These are phyloP conservation scores for Vitellaria paradoxa DNA, from an alignment of 179 eudicot species.

Conservation along the genomic window DNA sequence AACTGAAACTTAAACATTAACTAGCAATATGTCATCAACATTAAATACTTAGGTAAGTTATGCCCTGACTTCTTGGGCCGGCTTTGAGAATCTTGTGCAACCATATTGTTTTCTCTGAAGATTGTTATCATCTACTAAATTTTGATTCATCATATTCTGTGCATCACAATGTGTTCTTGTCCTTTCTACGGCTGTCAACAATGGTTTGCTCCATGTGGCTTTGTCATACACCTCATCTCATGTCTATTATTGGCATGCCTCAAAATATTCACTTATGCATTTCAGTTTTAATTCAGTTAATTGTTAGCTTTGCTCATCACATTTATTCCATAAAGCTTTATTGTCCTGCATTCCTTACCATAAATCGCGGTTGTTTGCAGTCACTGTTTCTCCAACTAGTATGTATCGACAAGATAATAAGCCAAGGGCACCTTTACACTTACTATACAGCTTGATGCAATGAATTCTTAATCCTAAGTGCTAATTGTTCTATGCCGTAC, in stretches of 20 bases:
- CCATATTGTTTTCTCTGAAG: slow-evolving; percentile 4
- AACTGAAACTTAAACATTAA: not conserved
- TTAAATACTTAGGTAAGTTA: not conserved
- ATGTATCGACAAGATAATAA: not conserved
- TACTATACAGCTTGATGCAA: not conserved
- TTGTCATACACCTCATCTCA: slow-evolving; percentile 2
- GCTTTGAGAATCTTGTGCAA: not conserved
- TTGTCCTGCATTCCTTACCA: not conserved
- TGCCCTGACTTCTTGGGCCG: not conserved
- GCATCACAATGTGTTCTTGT: not conserved
- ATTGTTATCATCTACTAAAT: not conserved
- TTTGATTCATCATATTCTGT: not conserved
- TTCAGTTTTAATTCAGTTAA: not conserved
- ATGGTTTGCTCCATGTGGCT: not conserved
- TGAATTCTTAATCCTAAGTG: not conserved
- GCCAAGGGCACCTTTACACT: not conserved
- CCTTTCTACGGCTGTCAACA: slow-evolving; percentile 2
- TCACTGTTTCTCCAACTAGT: not conserved
- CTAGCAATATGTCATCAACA: not conserved
- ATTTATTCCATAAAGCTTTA: not conserved
- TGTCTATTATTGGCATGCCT: not conserved
- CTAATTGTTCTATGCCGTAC: not conserved
- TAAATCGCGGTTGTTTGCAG: not conserved
- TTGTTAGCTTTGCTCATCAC: not conserved
- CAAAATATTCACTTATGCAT: slow-evolving; percentile 4